Base-by-base conservation (phyloP, 2,329 filamentous ascomycete species). In the Microsporum ferrugineum region DNA sequence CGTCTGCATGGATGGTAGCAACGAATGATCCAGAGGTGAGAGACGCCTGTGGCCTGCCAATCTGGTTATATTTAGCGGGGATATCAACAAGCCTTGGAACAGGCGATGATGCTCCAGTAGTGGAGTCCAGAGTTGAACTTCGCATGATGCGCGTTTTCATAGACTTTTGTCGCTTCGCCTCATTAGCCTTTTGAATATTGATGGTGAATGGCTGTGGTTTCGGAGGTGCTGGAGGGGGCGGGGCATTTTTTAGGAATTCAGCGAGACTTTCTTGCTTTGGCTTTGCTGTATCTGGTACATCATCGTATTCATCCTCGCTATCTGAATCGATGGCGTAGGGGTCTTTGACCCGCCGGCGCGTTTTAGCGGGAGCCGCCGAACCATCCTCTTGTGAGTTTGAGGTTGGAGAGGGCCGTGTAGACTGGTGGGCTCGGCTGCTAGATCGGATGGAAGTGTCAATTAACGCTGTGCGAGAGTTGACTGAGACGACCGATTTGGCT, bases 321-420 rank as follows among this genome's bases (percentile, higher is more conserved):
- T 77, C 77, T 34, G 85, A 78, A 69, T 96, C 91, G 65, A 97
- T 89, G n/a, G 91, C 89, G 66, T 97, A 97, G 0, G 92, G 94
- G 68, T 99, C 94, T 61, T 84, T 88, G 58, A 91, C 84, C 33
- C 89, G 85, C 53, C 87, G 83, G 51, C 87, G 88, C 69, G 88
- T 95, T 60, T 88, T 84, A 67, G 84, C 82, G 3, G 89, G 87
- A 38, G 45, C 29, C 5, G 10, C 12, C 51, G 31, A 34, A 41
- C 45, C 45, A 34, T 45, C 36, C 8, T 34, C 31, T 39, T 17
- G 58, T 14, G 33, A 29, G 23, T 51, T 45, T n/a, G 49, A 36
- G 34, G 38, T 39, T 33, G 36, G 41, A 31, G 49, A 34, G 31
- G 17, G n/a, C n/a, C 38, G 23, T 5, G 8, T 47, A 53, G 17